phyloP scores from a whole-genome alignment of 2,329 filamentous ascomycete species.

The Alternaria viburni region DNA sequence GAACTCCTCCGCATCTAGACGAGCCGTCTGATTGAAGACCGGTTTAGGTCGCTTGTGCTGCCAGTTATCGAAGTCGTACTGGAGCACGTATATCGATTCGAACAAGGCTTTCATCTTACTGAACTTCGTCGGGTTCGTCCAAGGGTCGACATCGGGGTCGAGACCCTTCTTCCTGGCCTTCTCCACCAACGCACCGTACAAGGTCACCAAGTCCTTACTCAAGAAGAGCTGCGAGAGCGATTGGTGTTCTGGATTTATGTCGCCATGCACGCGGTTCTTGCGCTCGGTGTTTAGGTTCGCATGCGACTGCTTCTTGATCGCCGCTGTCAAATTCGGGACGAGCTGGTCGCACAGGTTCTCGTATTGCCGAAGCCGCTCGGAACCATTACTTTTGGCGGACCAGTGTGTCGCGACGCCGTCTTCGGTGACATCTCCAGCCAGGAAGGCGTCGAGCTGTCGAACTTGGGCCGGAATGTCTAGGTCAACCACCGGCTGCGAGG shows the following conservation, averaged over 20 bases:
- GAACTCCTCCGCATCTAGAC: not conserved
- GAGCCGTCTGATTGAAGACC: not conserved
- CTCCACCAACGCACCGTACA: not conserved
- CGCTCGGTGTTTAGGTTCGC: not conserved
- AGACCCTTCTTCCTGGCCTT: not conserved
- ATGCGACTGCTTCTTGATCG: not conserved
- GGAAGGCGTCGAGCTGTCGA: conserved; percentile 1
- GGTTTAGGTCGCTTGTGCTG: not conserved
- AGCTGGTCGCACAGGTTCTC: not conserved
- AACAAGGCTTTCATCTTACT: not conserved
- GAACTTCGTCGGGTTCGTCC: not conserved
- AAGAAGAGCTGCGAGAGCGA: not conserved
- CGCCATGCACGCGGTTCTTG: not conserved
- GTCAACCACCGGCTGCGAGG: not conserved
- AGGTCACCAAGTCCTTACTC: not conserved
- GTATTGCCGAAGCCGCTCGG: not conserved
- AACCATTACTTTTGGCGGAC: not conserved
- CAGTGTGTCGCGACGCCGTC: not conserved
- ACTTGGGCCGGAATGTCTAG: not conserved
- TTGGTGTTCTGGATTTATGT: not conserved
- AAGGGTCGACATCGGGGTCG: not conserved
- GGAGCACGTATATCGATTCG: not conserved
- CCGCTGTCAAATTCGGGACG: not conserved
- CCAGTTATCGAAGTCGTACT: not conserved
- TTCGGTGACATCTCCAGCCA: not conserved